Evolutionary conservation across 164 flowering plant genomes (phyloP).

Genomic region (Kalanchoe fedtschenkoi): DNA sequence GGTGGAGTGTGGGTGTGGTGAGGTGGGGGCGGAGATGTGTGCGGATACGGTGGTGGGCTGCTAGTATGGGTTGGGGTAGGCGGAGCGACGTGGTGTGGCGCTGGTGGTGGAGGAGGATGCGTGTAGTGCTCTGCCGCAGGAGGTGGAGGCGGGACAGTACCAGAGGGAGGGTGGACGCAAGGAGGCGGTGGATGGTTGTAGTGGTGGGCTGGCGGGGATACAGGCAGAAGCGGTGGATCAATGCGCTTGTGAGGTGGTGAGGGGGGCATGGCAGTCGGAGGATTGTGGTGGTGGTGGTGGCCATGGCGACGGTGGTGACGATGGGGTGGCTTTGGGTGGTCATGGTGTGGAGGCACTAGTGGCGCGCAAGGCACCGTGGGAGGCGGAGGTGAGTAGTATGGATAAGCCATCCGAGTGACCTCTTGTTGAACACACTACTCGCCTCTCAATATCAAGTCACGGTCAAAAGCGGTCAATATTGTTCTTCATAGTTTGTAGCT

Average conservation of each 20-base stretch:
- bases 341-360: constrained; percentile 8
- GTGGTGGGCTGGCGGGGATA: constrained; percentile 1
- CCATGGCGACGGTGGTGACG: constrained; percentile 2
- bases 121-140: not conserved
- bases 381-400: constrained; percentile 22
- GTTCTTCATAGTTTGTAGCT: too few relatives aligned
- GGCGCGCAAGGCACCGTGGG: constrained; percentile 11
- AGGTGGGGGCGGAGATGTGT: not conserved
- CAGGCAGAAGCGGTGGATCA: constrained; percentile 4
- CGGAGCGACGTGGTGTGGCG: not conserved
- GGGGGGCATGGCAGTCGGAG: constrained; percentile 1
- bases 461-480: too few relatives aligned
- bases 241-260: not conserved
- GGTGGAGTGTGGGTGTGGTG: not conserved
- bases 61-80: not conserved
- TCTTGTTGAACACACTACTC: not conserved
- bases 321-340: not conserved
- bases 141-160: not conserved
- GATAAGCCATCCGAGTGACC: constrained; percentile 8
- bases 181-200: constrained; percentile 2
- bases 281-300: constrained; percentile 6
- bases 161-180: not conserved
- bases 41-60: not conserved
- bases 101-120: not conserved
- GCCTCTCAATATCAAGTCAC: not conserved